Conservation (phyloP, 441 rosid genomes). For the Croton laevigatus region DNA sequence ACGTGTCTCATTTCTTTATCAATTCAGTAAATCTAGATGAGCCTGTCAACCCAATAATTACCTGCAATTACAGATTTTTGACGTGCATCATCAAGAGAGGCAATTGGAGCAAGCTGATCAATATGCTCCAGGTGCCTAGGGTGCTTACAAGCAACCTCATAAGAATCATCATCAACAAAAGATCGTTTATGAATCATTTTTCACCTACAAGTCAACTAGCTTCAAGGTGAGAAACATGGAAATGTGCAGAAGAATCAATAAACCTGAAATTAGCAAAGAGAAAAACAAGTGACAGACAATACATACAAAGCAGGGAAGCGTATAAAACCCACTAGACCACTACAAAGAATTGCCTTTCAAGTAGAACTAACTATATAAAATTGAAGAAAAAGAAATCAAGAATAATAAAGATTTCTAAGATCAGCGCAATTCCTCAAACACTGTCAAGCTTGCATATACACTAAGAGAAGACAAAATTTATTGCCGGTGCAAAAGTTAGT, state of each 20-base stretch:
- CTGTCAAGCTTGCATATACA: background rate
- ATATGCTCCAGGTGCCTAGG: conserved; percentile 32
- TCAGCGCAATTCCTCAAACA: background rate
- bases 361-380: too few species aligned
- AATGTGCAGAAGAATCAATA: background rate
- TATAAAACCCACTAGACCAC: too few species aligned
- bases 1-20: background rate
- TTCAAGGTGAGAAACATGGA: background rate
- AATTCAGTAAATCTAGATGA: background rate
- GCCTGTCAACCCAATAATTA: conserved; percentile 15
- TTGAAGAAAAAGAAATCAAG: too few species aligned
- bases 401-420: background rate
- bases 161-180: conserved; percentile 31
- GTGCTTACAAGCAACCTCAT: conserved; percentile 35
- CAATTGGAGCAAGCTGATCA: conserved; percentile 20
- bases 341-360: too few species aligned
- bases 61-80: conserved; percentile 28
- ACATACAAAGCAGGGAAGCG: background rate
- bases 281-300: background rate
- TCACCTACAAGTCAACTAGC: conserved; percentile 16
- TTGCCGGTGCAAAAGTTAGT: background rate
- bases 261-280: background rate
- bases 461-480: background rate
- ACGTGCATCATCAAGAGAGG: conserved; percentile 13
- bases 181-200: conserved; percentile 46